Evolutionary conservation across 805 yeast genomes (phyloP).

Genomic region (Myxozyma melibiosi): DNA sequence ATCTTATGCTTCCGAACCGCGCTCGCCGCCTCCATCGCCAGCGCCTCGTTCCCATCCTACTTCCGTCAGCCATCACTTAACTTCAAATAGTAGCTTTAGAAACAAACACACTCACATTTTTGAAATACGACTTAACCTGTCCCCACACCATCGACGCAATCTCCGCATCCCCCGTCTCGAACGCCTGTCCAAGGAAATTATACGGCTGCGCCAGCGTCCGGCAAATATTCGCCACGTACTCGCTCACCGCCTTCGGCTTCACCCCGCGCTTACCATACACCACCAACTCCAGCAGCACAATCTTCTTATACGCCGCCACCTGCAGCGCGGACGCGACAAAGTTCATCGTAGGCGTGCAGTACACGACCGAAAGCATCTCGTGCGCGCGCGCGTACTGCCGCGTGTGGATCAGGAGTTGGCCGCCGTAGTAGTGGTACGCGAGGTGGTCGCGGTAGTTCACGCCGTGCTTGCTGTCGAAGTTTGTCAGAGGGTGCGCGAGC

Average conservation of each 20-base stretch:
- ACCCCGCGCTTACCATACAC: constrained; percentile 11
- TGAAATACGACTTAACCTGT: constrained; percentile 11
- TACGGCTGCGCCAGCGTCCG: constrained; percentile 25
- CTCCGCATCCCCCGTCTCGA: constrained; percentile 15
- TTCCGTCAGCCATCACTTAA: not conserved
- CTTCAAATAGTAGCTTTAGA: too few species aligned
- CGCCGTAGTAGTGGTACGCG: constrained; percentile 32
- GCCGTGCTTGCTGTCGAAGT: constrained; percentile 15
- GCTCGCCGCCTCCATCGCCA: constrained; percentile 15
- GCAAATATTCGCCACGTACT: constrained; percentile 4
- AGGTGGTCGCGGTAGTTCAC: constrained; percentile 25
- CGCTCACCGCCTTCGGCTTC: constrained; percentile 19
- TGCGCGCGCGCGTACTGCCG: constrained; percentile 24
- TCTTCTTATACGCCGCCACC: constrained; percentile 27
- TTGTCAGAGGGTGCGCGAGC: constrained; percentile 4
- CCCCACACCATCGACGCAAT: constrained; percentile 21
- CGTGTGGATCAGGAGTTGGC: constrained; percentile 14
- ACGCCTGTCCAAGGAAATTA: constrained; percentile 23
- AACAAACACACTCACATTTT: not conserved
- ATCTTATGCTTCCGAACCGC: constrained; percentile 29
- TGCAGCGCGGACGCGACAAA: constrained; percentile 20
- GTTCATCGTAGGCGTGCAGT: constrained; percentile 11
- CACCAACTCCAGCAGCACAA: constrained; percentile 23
- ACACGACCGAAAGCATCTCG: constrained; percentile 23
- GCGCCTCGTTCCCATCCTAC: constrained; percentile 23